phyloP scores from a whole-genome alignment of 2,329 filamentous ascomycete species.

The Penicillium hordei region DNA sequence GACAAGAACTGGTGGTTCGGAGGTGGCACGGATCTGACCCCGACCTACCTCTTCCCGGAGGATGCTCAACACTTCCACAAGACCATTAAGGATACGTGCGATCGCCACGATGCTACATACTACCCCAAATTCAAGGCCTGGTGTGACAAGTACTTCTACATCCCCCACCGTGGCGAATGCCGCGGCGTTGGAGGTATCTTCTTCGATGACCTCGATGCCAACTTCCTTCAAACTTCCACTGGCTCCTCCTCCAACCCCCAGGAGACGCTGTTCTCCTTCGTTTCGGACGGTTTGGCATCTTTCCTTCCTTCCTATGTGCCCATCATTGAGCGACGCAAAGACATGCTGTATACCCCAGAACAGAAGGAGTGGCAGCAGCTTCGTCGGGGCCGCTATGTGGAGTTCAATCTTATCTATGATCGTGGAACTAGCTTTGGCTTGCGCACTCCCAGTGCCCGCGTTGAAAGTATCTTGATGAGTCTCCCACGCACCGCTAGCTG shows the following conservation, averaged over 20 bases:
- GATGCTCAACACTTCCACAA: conserved; percentile 96
- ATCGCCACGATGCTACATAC: conserved; percentile 87
- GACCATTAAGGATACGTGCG: conserved; percentile 88
- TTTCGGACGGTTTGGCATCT: conserved; percentile 77
- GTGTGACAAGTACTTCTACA: conserved; percentile 97
- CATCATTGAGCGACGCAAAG: conserved; percentile 82
- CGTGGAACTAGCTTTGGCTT: conserved; percentile 91
- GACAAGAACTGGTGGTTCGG: conserved; percentile 94
- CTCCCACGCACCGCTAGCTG: conserved; percentile 88
- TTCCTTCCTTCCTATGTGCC: conserved; percentile 91
- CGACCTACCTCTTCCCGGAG: conserved; percentile 92
- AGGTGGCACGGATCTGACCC: conserved; percentile 90
- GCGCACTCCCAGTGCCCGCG: conserved; percentile 83
- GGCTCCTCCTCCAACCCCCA: conserved; percentile 70
- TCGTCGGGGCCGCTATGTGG: conserved; percentile 89
- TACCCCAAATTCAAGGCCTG: conserved; percentile 95
- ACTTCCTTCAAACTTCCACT: conserved; percentile 40
- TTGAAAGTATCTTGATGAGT: conserved; percentile 98
- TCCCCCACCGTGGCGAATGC: conserved; percentile 84
- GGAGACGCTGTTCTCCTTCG: conserved; percentile 86
- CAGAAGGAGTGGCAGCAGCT: conserved; percentile 98
- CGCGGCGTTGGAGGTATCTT: conserved; percentile 95
- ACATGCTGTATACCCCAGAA: conserved; percentile 81
- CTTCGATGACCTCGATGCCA: conserved; percentile 89
- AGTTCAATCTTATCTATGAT: conserved; percentile 98